Conservation (phyloP, 2,329 filamentous ascomycete species). For the Rhinocladiella mackenziei region DNA sequence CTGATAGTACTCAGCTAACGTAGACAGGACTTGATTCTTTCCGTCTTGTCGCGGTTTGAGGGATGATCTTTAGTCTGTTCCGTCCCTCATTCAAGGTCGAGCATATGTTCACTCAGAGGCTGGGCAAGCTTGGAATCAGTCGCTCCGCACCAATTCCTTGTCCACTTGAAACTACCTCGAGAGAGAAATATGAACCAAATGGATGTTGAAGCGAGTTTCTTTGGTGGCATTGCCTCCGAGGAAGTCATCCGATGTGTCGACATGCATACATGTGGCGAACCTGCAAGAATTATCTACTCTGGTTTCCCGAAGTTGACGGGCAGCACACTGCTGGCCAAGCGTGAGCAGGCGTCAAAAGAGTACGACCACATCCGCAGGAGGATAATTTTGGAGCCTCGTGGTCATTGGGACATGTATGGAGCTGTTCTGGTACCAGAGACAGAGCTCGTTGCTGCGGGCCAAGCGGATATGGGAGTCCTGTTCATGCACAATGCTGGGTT, state of each 20-base stretch:
- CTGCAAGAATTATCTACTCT: constrained; percentile 45
- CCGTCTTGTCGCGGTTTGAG: too few species aligned
- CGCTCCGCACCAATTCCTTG: too few species aligned
- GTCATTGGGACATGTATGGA: constrained; percentile 52
- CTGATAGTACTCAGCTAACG: too few species aligned
- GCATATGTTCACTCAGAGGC: too few species aligned
- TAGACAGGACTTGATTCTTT: too few species aligned
- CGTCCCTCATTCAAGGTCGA: too few species aligned
- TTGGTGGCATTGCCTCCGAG: neutral
- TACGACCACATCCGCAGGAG: constrained; percentile 42
- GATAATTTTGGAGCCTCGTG: constrained; percentile 48
- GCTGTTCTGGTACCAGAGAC: constrained; percentile 44
- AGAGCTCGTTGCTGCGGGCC: constrained; percentile 38
- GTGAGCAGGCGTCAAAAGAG: constrained; percentile 37
- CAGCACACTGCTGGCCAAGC: constrained; percentile 42
- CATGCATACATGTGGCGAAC: constrained; percentile 50
- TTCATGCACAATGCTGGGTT: constrained; percentile 49
- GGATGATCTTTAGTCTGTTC: too few species aligned
- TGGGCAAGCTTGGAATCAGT: too few species aligned
- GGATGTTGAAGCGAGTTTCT: neutral
- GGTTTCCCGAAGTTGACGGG: constrained; percentile 41
- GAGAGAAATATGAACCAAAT: too few species aligned
- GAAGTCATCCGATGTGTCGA: constrained; percentile 31
- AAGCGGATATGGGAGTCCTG: constrained; percentile 48
- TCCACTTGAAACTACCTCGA: too few species aligned